These are phyloP conservation scores for Aureobasidium sp. DNA, from an alignment of 2,329 filamentous ascomycete species.

Conservation along the genomic window DNA sequence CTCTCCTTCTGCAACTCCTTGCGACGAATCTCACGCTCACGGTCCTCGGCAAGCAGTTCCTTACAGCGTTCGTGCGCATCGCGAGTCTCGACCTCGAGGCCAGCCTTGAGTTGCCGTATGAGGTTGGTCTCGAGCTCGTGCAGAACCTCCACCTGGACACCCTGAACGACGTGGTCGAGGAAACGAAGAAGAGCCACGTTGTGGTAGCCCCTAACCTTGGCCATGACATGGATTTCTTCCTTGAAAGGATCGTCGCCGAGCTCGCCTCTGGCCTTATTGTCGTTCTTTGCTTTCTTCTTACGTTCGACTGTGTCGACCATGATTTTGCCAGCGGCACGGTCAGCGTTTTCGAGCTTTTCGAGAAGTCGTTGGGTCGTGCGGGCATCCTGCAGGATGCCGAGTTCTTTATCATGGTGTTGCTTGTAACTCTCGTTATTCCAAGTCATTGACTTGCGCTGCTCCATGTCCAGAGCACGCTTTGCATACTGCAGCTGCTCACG, in stretches of 20 bases:
- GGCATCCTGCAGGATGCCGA: constrained; percentile 19
- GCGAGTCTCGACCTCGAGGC: constrained; percentile 17
- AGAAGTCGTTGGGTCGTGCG: constrained; percentile 22
- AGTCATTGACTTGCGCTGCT: constrained; percentile 29
- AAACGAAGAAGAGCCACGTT: constrained; percentile 57
- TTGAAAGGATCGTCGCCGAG: constrained; percentile 52
- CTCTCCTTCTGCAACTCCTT: constrained; percentile 10
- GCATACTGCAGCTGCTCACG: constrained; percentile 21
- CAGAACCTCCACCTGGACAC: constrained; percentile 29
- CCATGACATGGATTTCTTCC: constrained; percentile 53
- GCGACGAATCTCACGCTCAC: constrained; percentile 19
- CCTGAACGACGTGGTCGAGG: constrained; percentile 43
- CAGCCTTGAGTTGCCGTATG: constrained; percentile 16
- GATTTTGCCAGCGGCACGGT: constrained; percentile 16
- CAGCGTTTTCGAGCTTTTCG: constrained; percentile 21
- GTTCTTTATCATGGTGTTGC: constrained; percentile 15
- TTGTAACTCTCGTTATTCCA: constrained; percentile 20
- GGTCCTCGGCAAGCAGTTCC: constrained; percentile 28
- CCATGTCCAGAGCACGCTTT: constrained; percentile 21
- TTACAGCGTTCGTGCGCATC: constrained; percentile 14
- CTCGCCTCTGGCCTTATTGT: constrained; percentile 21
- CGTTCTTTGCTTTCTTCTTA: constrained; percentile 24
- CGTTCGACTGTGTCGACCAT: constrained; percentile 18
- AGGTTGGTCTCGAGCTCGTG: constrained; percentile 13
- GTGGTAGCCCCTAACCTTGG: constrained; percentile 61